A percentile compares a stretch with the other conserved stretches of the same genome.
Conservation (phyloP, 345 rosid species). For the Salix caprea region DNA sequence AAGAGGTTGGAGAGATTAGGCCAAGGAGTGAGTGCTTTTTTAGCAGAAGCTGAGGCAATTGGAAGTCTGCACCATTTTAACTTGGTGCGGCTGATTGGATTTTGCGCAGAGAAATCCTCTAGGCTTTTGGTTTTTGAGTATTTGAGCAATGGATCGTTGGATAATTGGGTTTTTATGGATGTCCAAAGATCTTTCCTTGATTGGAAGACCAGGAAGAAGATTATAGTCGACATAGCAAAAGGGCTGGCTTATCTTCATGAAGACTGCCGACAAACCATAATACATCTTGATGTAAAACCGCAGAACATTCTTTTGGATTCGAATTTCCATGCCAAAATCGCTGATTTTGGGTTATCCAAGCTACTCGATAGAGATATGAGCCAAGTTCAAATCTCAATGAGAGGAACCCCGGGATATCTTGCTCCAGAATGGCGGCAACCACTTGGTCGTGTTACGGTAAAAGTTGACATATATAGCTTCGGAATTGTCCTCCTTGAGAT, state of each 20-base stretch:
- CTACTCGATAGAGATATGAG: background rate
- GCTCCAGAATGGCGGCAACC: constrained; percentile 10
- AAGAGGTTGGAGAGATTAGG: too few relatives aligned
- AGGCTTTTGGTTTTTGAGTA: constrained; percentile 14
- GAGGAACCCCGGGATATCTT: constrained; percentile 19
- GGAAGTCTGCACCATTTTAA: constrained; percentile 62
- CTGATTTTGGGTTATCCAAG: constrained; percentile 15
- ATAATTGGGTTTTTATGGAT: constrained; percentile 1
- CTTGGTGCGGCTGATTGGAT: constrained; percentile 22
- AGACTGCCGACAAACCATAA: constrained; percentile 7
- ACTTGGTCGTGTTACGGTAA: background rate
- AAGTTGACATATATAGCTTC: constrained; percentile 14
- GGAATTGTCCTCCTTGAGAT: constrained; percentile 12
- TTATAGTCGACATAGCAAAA: background rate
- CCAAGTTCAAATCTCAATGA: background rate
- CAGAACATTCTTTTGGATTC: constrained; percentile 8
- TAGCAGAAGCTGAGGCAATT: constrained; percentile 65
- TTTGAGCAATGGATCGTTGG: constrained; percentile 20
- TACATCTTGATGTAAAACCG: constrained; percentile 13
- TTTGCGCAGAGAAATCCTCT: constrained; percentile 3
- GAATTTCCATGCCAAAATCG: constrained; percentile 4
- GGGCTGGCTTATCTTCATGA: constrained; percentile 9
- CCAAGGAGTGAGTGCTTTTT: constrained; percentile 57
- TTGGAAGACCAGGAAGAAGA: constrained; percentile 12
- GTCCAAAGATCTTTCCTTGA: background rate